A percentile compares a stretch with the other conserved stretches of the same genome.
Conservation (phyloP, 306 rosid genomes). For the Corylus americana region DNA sequence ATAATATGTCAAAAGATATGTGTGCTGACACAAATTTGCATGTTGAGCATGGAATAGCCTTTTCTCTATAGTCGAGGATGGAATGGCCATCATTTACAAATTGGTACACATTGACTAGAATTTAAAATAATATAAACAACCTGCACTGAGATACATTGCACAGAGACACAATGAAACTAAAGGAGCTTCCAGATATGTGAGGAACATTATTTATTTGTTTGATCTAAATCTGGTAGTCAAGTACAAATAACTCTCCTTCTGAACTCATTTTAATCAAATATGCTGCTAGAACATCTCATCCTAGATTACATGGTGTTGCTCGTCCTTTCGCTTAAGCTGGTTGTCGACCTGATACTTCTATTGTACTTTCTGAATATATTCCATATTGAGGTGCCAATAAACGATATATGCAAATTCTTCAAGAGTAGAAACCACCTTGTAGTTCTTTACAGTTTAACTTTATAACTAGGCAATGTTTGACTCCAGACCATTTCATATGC, state of each 20-base stretch:
- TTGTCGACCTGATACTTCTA: neutral
- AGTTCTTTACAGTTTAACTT: neutral
- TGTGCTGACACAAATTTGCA: neutral
- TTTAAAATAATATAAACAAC: neutral
- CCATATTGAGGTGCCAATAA: neutral
- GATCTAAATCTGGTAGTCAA: neutral
- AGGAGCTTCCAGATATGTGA: neutral
- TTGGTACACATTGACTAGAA: neutral
- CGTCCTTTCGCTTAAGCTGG: neutral
- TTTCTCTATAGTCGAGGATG: neutral
- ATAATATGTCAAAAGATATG: neutral
- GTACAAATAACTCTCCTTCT: neutral
- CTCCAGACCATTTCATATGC: neutral
- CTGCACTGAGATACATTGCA: neutral
- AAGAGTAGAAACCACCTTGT: neutral
- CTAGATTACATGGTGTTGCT: neutral
- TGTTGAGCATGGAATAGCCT: neutral
- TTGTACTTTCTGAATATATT: slow-evolving; percentile 2
- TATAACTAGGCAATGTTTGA: neutral
- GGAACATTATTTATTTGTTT: neutral
- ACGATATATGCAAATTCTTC: neutral
- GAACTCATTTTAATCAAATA: neutral
- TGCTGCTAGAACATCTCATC: neutral
- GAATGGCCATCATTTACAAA: neutral
- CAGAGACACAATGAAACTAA: neutral